Percentiles rank a stretch among this genome's conserved stretches.
Conservation (phyloP, 2,329 filamentous ascomycete species). For the Phoma sp. region DNA sequence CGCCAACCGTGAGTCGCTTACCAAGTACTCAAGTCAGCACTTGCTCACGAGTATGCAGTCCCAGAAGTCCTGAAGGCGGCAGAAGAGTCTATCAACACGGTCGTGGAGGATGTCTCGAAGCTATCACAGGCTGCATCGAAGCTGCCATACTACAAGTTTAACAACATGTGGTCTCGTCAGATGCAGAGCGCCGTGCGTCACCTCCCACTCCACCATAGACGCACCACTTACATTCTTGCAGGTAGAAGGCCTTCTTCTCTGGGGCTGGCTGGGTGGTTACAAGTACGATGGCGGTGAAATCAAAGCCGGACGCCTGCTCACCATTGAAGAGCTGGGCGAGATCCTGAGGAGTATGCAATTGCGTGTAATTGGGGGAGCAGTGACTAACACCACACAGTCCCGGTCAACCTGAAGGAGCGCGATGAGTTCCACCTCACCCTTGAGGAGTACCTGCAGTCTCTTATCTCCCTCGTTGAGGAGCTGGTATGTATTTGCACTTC, state of each 20-base stretch:
- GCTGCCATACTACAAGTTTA: constrained; percentile 98
- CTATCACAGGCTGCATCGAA: constrained; percentile 78
- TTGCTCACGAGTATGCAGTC: constrained; percentile 60
- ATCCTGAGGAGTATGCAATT: constrained; percentile 70
- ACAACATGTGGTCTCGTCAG: constrained; percentile 82
- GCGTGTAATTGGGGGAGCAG: neutral
- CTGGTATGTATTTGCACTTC: constrained; percentile 59
- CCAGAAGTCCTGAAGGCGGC: constrained; percentile 72
- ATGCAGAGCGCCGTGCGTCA: constrained; percentile 76
- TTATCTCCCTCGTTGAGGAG: constrained; percentile 89
- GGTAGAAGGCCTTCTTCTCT: constrained; percentile 66
- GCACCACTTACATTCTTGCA: constrained; percentile 36
- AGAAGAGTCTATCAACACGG: constrained; percentile 72
- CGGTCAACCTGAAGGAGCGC: constrained; percentile 86
- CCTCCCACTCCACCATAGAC: neutral
- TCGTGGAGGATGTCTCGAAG: constrained; percentile 73
- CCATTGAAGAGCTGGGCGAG: constrained; percentile 84
- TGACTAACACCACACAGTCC: constrained; percentile 64
- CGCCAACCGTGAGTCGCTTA: constrained; percentile 60
- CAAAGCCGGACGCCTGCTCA: constrained; percentile 72
- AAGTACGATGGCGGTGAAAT: constrained; percentile 59
- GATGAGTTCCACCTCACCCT: constrained; percentile 96
- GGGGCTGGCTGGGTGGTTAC: constrained; percentile 83
- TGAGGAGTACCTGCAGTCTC: constrained; percentile 91
- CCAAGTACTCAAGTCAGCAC: neutral